Evolutionary conservation across 345 rosid genomes (phyloP).

Genomic region (Gossypium stocksii): DNA sequence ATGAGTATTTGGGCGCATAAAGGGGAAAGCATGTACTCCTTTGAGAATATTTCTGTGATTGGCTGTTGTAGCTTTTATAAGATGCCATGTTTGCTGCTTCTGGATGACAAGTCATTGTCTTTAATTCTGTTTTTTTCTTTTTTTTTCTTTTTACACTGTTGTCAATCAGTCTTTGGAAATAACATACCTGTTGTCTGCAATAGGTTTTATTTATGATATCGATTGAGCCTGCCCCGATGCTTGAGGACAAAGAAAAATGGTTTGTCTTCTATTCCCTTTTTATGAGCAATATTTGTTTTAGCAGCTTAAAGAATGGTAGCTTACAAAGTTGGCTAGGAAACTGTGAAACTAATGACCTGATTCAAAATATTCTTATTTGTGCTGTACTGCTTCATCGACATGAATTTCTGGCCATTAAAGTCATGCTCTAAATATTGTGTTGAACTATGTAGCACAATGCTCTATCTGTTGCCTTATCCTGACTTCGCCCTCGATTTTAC

Average conservation of each 20-base stretch:
- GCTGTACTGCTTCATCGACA: neutral
- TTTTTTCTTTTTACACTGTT: neutral
- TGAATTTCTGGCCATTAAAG: neutral
- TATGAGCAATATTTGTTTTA: constrained; percentile 2
- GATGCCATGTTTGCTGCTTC: neutral
- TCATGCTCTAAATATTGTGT: neutral
- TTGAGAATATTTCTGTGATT: neutral
- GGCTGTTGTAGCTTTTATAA: neutral
- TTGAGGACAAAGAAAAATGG: constrained; percentile 99
- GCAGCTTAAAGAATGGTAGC: constrained; percentile 15
- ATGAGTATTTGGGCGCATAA: constrained; percentile 2
- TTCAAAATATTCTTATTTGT: neutral
- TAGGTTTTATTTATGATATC: constrained; percentile 98
- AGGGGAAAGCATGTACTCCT: neutral
- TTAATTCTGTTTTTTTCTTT: neutral
- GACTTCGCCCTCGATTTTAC: neutral
- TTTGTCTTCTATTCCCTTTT: constrained; percentile 32
- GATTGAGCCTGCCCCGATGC: constrained; percentile 98
- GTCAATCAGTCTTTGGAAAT: constrained; percentile 3
- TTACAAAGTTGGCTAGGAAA: constrained; percentile 5
- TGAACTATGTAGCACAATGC: neutral
- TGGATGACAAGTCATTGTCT: constrained; percentile 5
- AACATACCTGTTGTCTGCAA: constrained; percentile 24
- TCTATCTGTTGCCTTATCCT: neutral
- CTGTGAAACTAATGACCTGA: neutral